Evolutionary conservation across 805 yeast species (phyloP), one percentile per base, ranked within the genome.

Genomic region (Lipomyces mesembrius): DNA sequence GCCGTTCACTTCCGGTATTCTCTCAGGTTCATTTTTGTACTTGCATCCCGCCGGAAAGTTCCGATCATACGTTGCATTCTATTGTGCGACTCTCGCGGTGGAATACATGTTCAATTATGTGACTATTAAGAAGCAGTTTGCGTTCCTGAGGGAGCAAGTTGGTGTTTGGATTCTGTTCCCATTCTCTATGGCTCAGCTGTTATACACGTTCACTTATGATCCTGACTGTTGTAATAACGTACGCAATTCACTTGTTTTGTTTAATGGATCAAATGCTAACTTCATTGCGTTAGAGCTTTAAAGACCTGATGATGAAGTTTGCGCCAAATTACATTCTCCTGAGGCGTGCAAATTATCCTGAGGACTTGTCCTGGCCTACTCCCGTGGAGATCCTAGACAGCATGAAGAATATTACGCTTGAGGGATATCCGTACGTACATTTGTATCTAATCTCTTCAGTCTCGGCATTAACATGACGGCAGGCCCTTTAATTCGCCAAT

Each of bases 131-230:
- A 79, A 77, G 7, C 70, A 69, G 62, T 65, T 78, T 57, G 66
- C 67, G 7, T 75, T 76, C 72, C 75, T 71, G 74, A 78, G 70
- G 66, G 78, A 73, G 71, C 77, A 56, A 74, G 79, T 74, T 59
- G 81, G 81, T 2, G 70, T 80, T 14, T 80, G 82, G 82, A 75
- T 63, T 52, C 72, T 80, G 63, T 78, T 80, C 71, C 83, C 83
- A 3, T 63, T 78, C 20, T 79, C 83, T 20, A 73, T 77, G 65
- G 73, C 78, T 17, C 82, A 80, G 72, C 75, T 80, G 60, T 75
- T 80, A 63, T 73, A 78, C 67, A 66, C 78, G 5, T 76, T 77
- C 60, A 69, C 78, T 46, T 72, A 74, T 62, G 74, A 78, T 60
- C 79, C 77, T 3, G 81, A 78, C 46, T 69, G 73, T 52, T 73